phyloP scores from a whole-genome alignment of 108 stramenopile species.

The Cyclotella atomus region DNA sequence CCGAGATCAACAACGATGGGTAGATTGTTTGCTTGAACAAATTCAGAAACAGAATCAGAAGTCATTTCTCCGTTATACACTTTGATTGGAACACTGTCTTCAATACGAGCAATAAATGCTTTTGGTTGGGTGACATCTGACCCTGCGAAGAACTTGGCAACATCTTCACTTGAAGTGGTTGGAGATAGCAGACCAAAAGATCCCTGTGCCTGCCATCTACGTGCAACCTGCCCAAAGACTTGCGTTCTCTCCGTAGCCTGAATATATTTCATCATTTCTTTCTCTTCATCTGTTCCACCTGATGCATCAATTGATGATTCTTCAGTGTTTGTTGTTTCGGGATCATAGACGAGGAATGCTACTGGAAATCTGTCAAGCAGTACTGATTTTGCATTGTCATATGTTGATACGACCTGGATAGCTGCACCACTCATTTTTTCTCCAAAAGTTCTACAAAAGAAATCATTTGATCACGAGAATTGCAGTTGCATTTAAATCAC shows the following conservation, averaged over 20 bases:
- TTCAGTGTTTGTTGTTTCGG: slow-evolving; percentile 6
- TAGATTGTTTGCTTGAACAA: slow-evolving; percentile 63
- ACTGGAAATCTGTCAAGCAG: slow-evolving; percentile 47
- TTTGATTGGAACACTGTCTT: slow-evolving; percentile 48
- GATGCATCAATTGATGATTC: slow-evolving; percentile 41
- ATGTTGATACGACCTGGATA: slow-evolving; percentile 48
- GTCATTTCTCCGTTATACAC: slow-evolving; percentile 24
- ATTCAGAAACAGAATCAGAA: slow-evolving; percentile 45
- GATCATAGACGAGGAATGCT: slow-evolving; percentile 72
- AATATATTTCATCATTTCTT: slow-evolving; percentile 42
- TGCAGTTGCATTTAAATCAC: not conserved
- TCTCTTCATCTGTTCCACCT: slow-evolving; percentile 34
- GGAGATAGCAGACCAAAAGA: slow-evolving; percentile 67
- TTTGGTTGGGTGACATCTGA: slow-evolving; percentile 7
- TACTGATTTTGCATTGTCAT: slow-evolving; percentile 54
- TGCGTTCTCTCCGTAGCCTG: slow-evolving; percentile 59
- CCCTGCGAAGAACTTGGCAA: slow-evolving; percentile 38
- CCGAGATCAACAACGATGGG: slow-evolving; percentile 65
- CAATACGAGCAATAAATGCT: slow-evolving; percentile 59
- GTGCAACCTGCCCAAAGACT: slow-evolving; percentile 73
- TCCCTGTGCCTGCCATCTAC: slow-evolving; percentile 65
- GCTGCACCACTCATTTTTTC: slow-evolving; percentile 67
- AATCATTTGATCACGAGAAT: too few species aligned
- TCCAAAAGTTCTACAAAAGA: slow-evolving; percentile 55
- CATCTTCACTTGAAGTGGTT: slow-evolving; percentile 26